These are phyloP conservation scores for Streptanthus diversifolius DNA, from an alignment of 345 rosid species.

Conservation along the genomic window DNA sequence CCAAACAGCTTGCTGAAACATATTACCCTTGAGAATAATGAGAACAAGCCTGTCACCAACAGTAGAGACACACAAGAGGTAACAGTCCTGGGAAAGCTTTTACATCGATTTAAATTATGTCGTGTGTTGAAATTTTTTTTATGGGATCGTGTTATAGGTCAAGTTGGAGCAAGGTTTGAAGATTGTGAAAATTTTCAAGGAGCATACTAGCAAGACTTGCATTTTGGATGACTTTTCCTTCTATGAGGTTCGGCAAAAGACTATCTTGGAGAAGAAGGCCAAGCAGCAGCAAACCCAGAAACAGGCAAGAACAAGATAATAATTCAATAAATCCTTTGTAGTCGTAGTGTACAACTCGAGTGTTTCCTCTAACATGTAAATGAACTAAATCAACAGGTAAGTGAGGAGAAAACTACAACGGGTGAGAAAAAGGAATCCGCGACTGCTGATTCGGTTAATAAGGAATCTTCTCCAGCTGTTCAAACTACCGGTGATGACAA, in stretches of 20 bases:
- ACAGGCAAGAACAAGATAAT: slow-evolving; percentile 31
- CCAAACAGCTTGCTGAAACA: slow-evolving; percentile 86
- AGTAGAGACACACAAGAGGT: slow-evolving; percentile 98
- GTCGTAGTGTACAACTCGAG: neutral
- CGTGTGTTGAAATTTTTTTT: neutral
- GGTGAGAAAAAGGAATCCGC: slow-evolving; percentile 38
- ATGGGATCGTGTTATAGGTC: slow-evolving; percentile 38
- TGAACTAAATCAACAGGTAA: slow-evolving; percentile 27
- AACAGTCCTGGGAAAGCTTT: neutral
- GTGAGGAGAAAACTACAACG: slow-evolving; percentile 37
- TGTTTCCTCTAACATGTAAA: neutral
- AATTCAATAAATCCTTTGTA: neutral
- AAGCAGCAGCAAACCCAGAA: slow-evolving; percentile 73
- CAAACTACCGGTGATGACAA: slow-evolving; percentile 32
- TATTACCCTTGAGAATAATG: slow-evolving; percentile 89
- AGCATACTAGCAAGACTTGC: slow-evolving; percentile 65
- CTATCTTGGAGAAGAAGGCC: slow-evolving; percentile 78
- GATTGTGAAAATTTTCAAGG: slow-evolving; percentile 80
- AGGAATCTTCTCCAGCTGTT: slow-evolving; percentile 32
- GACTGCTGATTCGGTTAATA: slow-evolving; percentile 23
- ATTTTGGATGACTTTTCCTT: slow-evolving; percentile 88
- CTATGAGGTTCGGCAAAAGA: slow-evolving; percentile 73
- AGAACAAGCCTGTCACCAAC: slow-evolving; percentile 93
- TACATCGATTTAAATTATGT: neutral
- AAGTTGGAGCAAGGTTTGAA: slow-evolving; percentile 73